phyloP scores from a whole-genome alignment of 2,329 filamentous ascomycete species.

The Stachybotrys chartarum region DNA sequence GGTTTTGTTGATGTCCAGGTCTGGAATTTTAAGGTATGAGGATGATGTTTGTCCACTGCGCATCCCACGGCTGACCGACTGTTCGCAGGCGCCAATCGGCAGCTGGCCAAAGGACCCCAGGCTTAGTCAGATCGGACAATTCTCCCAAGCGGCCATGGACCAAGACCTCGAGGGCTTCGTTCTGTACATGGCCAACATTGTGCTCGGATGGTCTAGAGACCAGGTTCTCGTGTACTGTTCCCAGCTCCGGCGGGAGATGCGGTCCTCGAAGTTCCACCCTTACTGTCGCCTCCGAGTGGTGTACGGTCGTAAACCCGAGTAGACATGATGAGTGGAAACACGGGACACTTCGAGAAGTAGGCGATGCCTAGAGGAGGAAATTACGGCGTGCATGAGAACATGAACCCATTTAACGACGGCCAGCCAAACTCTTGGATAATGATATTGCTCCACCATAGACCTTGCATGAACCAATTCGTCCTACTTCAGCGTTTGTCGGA shows the following conservation, averaged over 20 bases:
- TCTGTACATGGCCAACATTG: slow-evolving; percentile 20
- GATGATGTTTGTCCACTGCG: accelerated
- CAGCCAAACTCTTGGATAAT: too few species aligned
- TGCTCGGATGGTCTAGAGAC: slow-evolving; percentile 26
- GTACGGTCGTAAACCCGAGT: slow-evolving; percentile 13
- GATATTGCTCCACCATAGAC: too few species aligned
- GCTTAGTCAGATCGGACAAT: slow-evolving; percentile 13
- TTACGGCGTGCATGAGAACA: too few species aligned
- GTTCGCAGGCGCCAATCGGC: slow-evolving; percentile 11
- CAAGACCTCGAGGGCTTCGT: slow-evolving; percentile 27
- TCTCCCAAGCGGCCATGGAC: slow-evolving; percentile 22
- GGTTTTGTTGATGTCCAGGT: slow-evolving; percentile 11
- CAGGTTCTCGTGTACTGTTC: slow-evolving; percentile 26
- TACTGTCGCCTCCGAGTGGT: slow-evolving; percentile 21
- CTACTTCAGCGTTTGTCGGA: too few species aligned
- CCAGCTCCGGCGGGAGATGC: slow-evolving; percentile 23
- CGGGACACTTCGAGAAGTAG: not conserved
- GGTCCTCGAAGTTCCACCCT: slow-evolving; percentile 17
- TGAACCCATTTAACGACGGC: too few species aligned
- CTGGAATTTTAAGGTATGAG: slow-evolving; percentile 13
- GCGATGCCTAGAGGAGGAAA: too few species aligned
- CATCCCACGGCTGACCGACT: accelerated
- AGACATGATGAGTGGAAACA: not conserved
- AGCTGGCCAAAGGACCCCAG: slow-evolving; percentile 7
- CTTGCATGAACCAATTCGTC: too few species aligned